Base-by-base conservation (phyloP, 306 rosid species). In the Inga leiocalycina region DNA sequence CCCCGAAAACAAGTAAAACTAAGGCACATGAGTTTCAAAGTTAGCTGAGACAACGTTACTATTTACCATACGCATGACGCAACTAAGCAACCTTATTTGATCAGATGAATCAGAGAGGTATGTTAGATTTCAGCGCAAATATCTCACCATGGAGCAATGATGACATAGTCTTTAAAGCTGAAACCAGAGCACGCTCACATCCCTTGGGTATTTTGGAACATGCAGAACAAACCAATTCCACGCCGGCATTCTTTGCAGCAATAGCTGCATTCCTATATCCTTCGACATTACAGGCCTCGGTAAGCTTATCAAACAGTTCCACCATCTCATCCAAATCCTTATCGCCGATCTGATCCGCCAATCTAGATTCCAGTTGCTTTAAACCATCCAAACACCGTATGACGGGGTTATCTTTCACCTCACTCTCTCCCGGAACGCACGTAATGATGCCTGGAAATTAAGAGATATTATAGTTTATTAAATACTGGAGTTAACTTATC, bases 381-480 rank as follows among this genome's bases (percentile, higher is more conserved):
- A 96, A 45, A 84, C 81, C 68, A 5, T 90, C 90, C 86, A 96
- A 62, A 77, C 97, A 85, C 74, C 76, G 86, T 22, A 94, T 79
- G 68, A 96, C 91, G 16, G 97, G 98, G 78, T 92, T 89, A 35
- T 87, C 92, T 70, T 78, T 82, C 75, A 84, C 87, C 22, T 83
- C 82, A 46, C 86, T 85, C 80, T 92, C 93, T 16, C 98, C 98
- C 0, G 99, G 97, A 48, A 90, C 84, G 77, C 92, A 89, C 13
- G 89, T 92, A 2, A 96, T 89, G 49, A 91, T 90, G 75, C 95
- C 95, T 91, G 81, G 15, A 67, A 68, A 78, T 70, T 35, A 66
- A 0, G 61, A n/a, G 10, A 4, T 43, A 16, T 20, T 20, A 37
- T 8, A 24, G 9, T 61, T 41, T 6, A 44, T 62, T 24, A 16